These are phyloP conservation scores for Calocybe indica DNA, from an alignment of 768 basidiomycete genomes.

Conservation along the genomic window DNA sequence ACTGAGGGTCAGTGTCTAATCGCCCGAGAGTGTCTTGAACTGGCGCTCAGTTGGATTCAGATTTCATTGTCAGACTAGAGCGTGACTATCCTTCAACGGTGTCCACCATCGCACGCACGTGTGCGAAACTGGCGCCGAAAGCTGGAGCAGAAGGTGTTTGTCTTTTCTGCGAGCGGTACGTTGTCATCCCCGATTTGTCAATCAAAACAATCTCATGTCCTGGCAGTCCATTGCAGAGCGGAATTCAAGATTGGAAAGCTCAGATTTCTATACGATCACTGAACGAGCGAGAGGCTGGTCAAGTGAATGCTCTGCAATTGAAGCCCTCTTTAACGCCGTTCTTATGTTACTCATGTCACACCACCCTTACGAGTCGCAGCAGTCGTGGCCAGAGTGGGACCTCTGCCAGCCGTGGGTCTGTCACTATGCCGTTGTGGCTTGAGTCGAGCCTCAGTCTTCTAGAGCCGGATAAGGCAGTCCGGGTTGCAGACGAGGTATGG, in stretches of 20 bases:
- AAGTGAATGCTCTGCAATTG: conserved; percentile 15
- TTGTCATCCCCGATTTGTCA: neutral
- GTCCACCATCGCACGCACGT: conserved; percentile 76
- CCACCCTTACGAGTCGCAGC: conserved; percentile 49
- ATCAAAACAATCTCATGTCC: neutral
- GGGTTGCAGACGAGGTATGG: conserved; percentile 22
- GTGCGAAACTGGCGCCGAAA: conserved; percentile 72
- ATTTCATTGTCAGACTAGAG: conserved; percentile 77
- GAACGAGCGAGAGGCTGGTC: conserved; percentile 18
- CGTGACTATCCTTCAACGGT: conserved; percentile 84
- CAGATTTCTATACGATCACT: conserved; percentile 67
- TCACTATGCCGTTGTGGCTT: conserved; percentile 32
- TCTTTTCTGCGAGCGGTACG: conserved; percentile 61
- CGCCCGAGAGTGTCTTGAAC: neutral
- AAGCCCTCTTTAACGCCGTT: conserved; percentile 23
- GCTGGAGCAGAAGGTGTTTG: conserved; percentile 43
- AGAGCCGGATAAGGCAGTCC: neutral
- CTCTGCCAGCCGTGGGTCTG: conserved; percentile 5
- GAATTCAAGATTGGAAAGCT: conserved; percentile 67
- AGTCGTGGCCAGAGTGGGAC: conserved; percentile 27
- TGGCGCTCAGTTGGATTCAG: conserved; percentile 26
- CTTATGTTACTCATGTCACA: conserved; percentile 56
- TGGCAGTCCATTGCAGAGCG: conserved; percentile 55
- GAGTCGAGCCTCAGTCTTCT: conserved; percentile 6
- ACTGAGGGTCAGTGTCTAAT: conserved; percentile 54